phyloP scores from a whole-genome alignment of 257 asterid species.

The Petrea volubilis region DNA sequence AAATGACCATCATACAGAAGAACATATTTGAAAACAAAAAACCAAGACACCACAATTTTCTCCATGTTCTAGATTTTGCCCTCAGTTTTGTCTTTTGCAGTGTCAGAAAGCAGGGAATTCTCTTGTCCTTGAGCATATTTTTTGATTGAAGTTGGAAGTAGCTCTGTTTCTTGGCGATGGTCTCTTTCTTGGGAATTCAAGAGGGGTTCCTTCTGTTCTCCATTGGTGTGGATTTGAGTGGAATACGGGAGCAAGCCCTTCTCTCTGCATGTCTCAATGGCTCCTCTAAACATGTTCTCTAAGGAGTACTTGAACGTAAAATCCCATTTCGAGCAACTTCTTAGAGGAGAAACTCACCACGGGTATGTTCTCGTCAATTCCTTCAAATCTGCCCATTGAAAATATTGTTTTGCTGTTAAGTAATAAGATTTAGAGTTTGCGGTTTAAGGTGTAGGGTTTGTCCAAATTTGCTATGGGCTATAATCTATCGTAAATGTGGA shows the following conservation, averaged over 20 bases:
- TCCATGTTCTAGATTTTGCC: slow-evolving; percentile 16
- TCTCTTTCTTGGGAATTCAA: slow-evolving; percentile 15
- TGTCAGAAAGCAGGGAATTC: slow-evolving; percentile 21
- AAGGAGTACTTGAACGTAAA: slow-evolving; percentile 68
- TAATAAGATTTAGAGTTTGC: slow-evolving; percentile 1
- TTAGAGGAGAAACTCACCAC: slow-evolving; percentile 73
- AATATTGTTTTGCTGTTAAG: slow-evolving; percentile 3
- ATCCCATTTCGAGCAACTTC: slow-evolving; percentile 70
- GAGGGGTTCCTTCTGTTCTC: slow-evolving; percentile 33
- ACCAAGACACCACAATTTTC: neutral
- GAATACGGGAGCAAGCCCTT: slow-evolving; percentile 75
- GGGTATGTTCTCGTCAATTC: slow-evolving; percentile 68
- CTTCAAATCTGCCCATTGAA: slow-evolving; percentile 60
- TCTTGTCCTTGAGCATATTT: slow-evolving; percentile 11
- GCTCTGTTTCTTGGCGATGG: slow-evolving; percentile 13
- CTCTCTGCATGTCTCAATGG: slow-evolving; percentile 72
- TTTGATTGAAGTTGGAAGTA: slow-evolving; percentile 14
- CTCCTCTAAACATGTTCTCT: slow-evolving; percentile 83
- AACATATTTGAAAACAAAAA: slow-evolving; percentile 14
- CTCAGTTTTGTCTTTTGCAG: neutral
- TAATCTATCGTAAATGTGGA: neutral
- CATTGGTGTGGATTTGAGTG: slow-evolving; percentile 34
- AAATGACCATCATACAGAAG: neutral
- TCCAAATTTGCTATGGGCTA: too few species aligned
- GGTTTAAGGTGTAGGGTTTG: too few species aligned